These are phyloP conservation scores for Hericium coralloides DNA, from an alignment of 768 basidiomycete species.

Conservation along the genomic window DNA sequence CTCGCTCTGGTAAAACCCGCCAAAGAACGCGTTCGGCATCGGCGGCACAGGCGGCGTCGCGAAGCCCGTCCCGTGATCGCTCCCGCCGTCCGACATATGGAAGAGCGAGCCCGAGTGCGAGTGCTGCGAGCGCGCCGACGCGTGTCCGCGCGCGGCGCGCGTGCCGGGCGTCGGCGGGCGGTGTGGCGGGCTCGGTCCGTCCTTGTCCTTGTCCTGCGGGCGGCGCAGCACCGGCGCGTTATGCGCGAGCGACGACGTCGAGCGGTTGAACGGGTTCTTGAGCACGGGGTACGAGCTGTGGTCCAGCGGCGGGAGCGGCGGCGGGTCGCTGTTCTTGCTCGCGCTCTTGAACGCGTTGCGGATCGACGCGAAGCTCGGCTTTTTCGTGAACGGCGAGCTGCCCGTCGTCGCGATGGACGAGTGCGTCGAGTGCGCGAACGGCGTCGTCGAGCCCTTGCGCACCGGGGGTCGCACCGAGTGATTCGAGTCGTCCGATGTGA, in stretches of 20 bases:
- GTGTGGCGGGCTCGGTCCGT: slow-evolving; percentile 37
- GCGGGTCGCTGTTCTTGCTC: slow-evolving; percentile 45
- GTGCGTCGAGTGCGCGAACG: slow-evolving; percentile 65
- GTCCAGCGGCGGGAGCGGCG: slow-evolving; percentile 70
- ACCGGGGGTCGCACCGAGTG: slow-evolving; percentile 38
- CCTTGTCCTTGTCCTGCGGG: slow-evolving; percentile 31
- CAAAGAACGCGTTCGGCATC: slow-evolving; percentile 50
- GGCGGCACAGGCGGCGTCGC: slow-evolving; percentile 77
- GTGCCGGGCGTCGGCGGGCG: slow-evolving; percentile 57
- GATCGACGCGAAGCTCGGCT: slow-evolving; percentile 78
- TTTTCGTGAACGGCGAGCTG: slow-evolving; percentile 59
- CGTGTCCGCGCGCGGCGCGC: slow-evolving; percentile 42
- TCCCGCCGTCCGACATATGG: slow-evolving; percentile 61
- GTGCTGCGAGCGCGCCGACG: slow-evolving; percentile 61
- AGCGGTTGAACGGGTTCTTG: slow-evolving; percentile 78
- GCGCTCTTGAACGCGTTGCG: slow-evolving; percentile 79
- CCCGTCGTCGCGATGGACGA: slow-evolving; percentile 44
- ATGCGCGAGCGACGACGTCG: slow-evolving; percentile 63
- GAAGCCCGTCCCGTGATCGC: slow-evolving; percentile 46
- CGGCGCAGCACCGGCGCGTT: slow-evolving; percentile 30
- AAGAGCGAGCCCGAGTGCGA: slow-evolving; percentile 72
- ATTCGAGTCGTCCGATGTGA: slow-evolving; percentile 67
- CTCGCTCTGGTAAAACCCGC: slow-evolving; percentile 32
- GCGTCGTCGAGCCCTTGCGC: slow-evolving; percentile 34
- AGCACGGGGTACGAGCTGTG: slow-evolving; percentile 59